phyloP scores from a whole-genome alignment of 345 rosid genomes.

The Cardamine occulta region DNA sequence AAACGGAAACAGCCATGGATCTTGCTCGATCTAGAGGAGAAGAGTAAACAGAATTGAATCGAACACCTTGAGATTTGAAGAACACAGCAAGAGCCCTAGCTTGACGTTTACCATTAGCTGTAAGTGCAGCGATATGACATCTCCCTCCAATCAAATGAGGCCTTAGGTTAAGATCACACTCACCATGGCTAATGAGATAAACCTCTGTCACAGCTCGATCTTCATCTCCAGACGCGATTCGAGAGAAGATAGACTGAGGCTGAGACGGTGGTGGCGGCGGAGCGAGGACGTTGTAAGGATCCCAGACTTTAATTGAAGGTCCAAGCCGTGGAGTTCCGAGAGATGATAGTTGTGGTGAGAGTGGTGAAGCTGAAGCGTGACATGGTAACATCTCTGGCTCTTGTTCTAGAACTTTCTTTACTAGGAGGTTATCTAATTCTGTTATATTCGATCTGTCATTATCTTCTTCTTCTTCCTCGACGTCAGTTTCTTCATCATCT shows the following conservation, averaged over 20 bases:
- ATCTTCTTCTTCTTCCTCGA: slow-evolving; percentile 43
- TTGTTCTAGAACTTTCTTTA: slow-evolving; percentile 85
- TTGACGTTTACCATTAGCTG: slow-evolving; percentile 80
- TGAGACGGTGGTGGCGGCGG: slow-evolving; percentile 67
- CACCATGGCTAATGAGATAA: slow-evolving; percentile 75
- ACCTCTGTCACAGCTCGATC: slow-evolving; percentile 64
- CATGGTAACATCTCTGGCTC: slow-evolving; percentile 94
- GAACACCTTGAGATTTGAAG: slow-evolving; percentile 75
- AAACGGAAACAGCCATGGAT: slow-evolving; percentile 78
- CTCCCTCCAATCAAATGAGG: slow-evolving; percentile 86
- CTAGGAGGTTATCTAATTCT: slow-evolving; percentile 50
- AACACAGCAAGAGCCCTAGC: slow-evolving; percentile 92
- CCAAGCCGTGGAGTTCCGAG: slow-evolving; percentile 90
- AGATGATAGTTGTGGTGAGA: slow-evolving; percentile 87
- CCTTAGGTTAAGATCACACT: slow-evolving; percentile 70
- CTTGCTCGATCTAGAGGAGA: slow-evolving; percentile 87
- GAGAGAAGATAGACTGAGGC: slow-evolving; percentile 35
- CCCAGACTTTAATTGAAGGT: slow-evolving; percentile 93
- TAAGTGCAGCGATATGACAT: slow-evolving; percentile 68
- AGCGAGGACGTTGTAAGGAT: slow-evolving; percentile 88
- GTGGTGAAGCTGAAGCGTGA: slow-evolving; percentile 89
- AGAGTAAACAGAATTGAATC: slow-evolving; percentile 69
- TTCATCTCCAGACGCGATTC: slow-evolving; percentile 38
- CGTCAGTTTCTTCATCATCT: slow-evolving; percentile 45
- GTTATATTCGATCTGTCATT: slow-evolving; percentile 41